These are phyloP conservation scores for Hypoxylon rubiginosum DNA, from an alignment of 2,329 filamentous ascomycete genomes.

Conservation along the genomic window DNA sequence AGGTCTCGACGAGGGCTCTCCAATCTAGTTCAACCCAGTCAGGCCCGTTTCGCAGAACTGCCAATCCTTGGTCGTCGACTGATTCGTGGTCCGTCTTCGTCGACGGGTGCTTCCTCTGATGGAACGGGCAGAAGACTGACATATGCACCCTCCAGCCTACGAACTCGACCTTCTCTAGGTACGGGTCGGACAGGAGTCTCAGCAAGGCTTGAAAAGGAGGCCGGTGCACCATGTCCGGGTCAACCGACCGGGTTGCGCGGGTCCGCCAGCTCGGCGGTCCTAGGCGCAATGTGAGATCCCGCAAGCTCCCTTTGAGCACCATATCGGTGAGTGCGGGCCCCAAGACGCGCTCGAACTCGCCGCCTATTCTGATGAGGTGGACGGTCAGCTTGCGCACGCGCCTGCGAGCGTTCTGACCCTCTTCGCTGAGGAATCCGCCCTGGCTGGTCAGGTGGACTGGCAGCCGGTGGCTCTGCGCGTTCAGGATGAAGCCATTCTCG, in stretches of 20 bases:
- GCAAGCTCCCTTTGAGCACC: constrained; percentile 48
- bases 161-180: constrained; percentile 58
- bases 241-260: constrained; percentile 19
- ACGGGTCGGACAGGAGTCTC: constrained; percentile 60
- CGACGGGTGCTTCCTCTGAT: constrained; percentile 43
- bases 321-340: constrained; percentile 51
- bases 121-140: constrained; percentile 59
- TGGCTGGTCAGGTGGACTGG: constrained; percentile 46
- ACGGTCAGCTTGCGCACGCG: constrained; percentile 48
- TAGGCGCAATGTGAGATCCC: constrained; percentile 45
- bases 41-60: constrained; percentile 38
- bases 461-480: constrained; percentile 48
- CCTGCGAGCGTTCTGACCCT: constrained; percentile 47
- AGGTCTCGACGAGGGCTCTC: constrained; percentile 36
- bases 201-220: constrained; percentile 55
- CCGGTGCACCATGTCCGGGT: constrained; percentile 43
- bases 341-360: constrained; percentile 49
- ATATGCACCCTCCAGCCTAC: constrained; percentile 55
- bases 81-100: constrained; percentile 38
- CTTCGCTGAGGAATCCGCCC: constrained; percentile 49
- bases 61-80: constrained; percentile 40
- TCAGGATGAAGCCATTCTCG: constrained; percentile 48
- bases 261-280: constrained; percentile 41
- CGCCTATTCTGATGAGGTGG: constrained; percentile 48
- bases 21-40: constrained; percentile 39